phyloP scores from a whole-genome alignment of 148 eudicot genomes.

The Silene conica region DNA sequence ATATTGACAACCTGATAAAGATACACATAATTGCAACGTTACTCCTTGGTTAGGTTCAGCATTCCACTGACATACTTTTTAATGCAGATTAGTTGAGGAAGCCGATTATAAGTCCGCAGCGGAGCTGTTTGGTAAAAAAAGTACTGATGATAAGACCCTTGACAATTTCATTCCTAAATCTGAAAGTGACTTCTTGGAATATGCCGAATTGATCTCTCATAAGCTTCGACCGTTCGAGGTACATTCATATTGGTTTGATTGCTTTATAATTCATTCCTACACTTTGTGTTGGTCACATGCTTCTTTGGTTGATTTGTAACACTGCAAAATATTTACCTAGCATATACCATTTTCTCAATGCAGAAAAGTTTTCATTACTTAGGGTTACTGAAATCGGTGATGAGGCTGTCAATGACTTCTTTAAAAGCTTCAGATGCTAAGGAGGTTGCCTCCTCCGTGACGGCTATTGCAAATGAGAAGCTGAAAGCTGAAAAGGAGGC shows the following conservation, averaged over 20 bases:
- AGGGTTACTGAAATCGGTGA: conserved; percentile 76
- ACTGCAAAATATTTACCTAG: background rate
- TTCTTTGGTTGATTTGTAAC: background rate
- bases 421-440: conserved; percentile 91
- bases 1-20: too few relatives aligned
- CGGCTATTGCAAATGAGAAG: conserved; percentile 96
- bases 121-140: conserved; percentile 64
- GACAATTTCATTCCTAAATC: conserved; percentile 88
- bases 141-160: conserved; percentile 56
- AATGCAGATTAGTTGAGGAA: conserved; percentile 85
- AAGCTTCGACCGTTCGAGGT: conserved; percentile 90
- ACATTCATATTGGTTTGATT: conserved; percentile 4
- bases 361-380: conserved; percentile 97
- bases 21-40: too few relatives aligned
- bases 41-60: background rate
- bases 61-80: conserved; percentile 1
- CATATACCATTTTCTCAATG: conserved; percentile 10
- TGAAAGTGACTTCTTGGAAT: conserved; percentile 84
- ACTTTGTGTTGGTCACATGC: background rate
- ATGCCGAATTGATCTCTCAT: conserved; percentile 80
- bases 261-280: background rate
- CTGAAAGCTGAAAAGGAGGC: conserved; percentile 95
- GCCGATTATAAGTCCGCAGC: conserved; percentile 77
- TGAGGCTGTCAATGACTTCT: conserved; percentile 75
- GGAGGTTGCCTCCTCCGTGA: conserved; percentile 79